Percentiles rank a stretch among this genome's conserved stretches.
Conservation (phyloP, 2,329 filamentous ascomycete genomes). For the Colletotrichum phormii region DNA sequence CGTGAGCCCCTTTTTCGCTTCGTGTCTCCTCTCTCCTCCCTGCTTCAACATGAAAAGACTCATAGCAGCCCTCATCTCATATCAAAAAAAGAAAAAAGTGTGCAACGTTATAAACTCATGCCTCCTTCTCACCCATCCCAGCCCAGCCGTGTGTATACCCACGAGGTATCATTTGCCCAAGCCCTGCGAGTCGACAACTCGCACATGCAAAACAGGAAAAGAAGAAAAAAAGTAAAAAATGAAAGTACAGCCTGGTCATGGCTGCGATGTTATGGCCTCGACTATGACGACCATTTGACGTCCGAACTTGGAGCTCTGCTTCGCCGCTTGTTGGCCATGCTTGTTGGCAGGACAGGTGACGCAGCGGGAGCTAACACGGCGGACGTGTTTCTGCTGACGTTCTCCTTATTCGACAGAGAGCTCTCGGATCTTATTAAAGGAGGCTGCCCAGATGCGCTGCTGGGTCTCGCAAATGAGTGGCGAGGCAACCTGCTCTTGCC, state of each 20-base stretch:
- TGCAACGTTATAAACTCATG: slow-evolving; percentile 6
- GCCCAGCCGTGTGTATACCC: background rate
- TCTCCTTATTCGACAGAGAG: slow-evolving; percentile 54
- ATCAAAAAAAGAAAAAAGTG: slow-evolving; percentile 1
- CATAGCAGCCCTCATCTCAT: slow-evolving; percentile 16
- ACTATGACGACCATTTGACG: slow-evolving; percentile 37
- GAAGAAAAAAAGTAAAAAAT: slow-evolving; percentile 1
- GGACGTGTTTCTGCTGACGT: slow-evolving; percentile 40
- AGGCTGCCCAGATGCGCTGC: slow-evolving; percentile 40
- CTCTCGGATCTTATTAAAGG: slow-evolving; percentile 52
- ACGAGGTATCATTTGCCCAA: background rate
- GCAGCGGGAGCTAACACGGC: slow-evolving; percentile 32
- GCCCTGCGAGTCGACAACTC: slow-evolving; percentile 1
- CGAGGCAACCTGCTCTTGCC: slow-evolving; percentile 54
- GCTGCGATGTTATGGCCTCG: background rate
- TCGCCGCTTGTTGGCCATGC: slow-evolving; percentile 32
- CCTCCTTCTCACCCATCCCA: background rate
- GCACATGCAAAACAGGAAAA: slow-evolving; percentile 17
- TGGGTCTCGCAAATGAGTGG: slow-evolving; percentile 45
- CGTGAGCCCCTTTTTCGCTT: background rate
- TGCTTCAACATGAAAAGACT: background rate
- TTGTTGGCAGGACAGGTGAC: slow-evolving; percentile 31
- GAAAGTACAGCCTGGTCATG: background rate
- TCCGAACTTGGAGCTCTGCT: slow-evolving; percentile 38
- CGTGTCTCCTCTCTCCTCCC: background rate